These are phyloP conservation scores for Podospora didyma DNA, from an alignment of 495 filamentous ascomycete genomes.

Conservation along the genomic window DNA sequence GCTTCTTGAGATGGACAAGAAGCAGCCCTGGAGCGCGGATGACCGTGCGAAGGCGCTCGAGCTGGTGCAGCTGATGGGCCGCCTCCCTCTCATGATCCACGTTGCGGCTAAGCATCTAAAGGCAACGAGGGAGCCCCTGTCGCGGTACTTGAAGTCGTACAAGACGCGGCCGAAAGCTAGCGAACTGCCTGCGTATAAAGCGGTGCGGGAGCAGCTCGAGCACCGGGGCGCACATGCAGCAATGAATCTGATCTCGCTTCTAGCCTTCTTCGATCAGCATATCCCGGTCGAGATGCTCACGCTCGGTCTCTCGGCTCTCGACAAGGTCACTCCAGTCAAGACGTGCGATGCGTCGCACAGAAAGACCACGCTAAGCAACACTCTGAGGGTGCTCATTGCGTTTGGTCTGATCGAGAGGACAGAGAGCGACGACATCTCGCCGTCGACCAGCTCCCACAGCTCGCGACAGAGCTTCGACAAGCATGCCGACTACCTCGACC, in stretches of 20 bases:
- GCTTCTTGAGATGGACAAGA: slow-evolving; percentile 51
- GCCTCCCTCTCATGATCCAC: slow-evolving; percentile 74
- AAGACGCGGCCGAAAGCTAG: slow-evolving; percentile 63
- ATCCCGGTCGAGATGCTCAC: slow-evolving; percentile 71
- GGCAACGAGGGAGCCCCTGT: slow-evolving; percentile 64
- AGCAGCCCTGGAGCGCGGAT: slow-evolving; percentile 52
- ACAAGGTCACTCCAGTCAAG: slow-evolving; percentile 53
- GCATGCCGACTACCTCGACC: slow-evolving; percentile 57
- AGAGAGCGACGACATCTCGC: slow-evolving; percentile 43
- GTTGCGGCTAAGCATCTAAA: slow-evolving; percentile 72
- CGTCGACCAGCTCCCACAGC: slow-evolving; percentile 33
- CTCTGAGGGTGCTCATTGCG: slow-evolving; percentile 61
- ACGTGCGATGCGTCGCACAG: slow-evolving; percentile 45
- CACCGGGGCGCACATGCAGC: slow-evolving; percentile 57
- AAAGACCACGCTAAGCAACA: slow-evolving; percentile 55
- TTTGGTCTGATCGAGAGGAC: slow-evolving; percentile 69
- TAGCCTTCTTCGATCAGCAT: slow-evolving; percentile 70
- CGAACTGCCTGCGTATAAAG: slow-evolving; percentile 60
- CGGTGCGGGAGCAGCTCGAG: slow-evolving; percentile 67
- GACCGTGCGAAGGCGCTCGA: slow-evolving; percentile 60
- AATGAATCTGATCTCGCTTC: slow-evolving; percentile 66
- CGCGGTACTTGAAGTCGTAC: slow-evolving; percentile 66
- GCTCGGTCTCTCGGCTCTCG: slow-evolving; percentile 57
- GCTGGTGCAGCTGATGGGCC: slow-evolving; percentile 65
- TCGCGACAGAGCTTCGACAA: slow-evolving; percentile 48